A percentile compares a stretch with the other conserved stretches of the same genome.
Conservation (phyloP, 2,329 filamentous ascomycete species). For the Venturia aucupariae region DNA sequence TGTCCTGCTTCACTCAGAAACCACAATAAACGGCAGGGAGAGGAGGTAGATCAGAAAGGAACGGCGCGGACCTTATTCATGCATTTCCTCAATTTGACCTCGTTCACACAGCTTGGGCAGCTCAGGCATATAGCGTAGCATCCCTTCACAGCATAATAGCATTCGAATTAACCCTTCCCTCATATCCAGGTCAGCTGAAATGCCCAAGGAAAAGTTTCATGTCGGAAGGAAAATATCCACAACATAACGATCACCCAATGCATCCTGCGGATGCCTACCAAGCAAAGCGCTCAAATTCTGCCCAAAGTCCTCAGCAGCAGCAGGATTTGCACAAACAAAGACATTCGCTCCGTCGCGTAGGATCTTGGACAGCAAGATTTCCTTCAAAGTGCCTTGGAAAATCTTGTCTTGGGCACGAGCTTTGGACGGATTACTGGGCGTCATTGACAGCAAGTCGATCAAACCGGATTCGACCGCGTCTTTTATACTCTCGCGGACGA, state of each 20-base stretch:
- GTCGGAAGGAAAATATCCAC: neutral
- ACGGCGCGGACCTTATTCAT: too few relatives aligned
- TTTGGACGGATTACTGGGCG: neutral
- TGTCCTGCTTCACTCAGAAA: too few relatives aligned
- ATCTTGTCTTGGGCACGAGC: neutral
- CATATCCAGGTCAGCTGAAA: too few relatives aligned
- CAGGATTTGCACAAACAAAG: slow-evolving; percentile 1
- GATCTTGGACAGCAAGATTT: neutral
- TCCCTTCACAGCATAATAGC: too few relatives aligned
- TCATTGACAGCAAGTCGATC: neutral
- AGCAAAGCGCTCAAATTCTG: neutral
- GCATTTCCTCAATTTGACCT: too few relatives aligned
- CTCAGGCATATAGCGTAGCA: too few relatives aligned
- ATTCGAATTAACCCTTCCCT: neutral
- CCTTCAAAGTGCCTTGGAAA: neutral
- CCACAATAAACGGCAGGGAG: neutral
- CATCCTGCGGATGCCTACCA: neutral
- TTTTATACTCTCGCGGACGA: neutral
- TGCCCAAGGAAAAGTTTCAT: neutral
- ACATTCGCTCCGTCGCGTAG: neutral
- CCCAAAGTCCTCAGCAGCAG: neutral
- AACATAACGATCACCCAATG: neutral
- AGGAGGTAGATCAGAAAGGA: too few relatives aligned
- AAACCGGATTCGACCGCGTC: neutral
- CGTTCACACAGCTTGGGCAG: too few relatives aligned